Percentiles rank a stretch among this genome's conserved stretches.
Evolutionary conservation across 352 stramenopile species (phyloP).

Genomic region (Phytophthora pluvialis): DNA sequence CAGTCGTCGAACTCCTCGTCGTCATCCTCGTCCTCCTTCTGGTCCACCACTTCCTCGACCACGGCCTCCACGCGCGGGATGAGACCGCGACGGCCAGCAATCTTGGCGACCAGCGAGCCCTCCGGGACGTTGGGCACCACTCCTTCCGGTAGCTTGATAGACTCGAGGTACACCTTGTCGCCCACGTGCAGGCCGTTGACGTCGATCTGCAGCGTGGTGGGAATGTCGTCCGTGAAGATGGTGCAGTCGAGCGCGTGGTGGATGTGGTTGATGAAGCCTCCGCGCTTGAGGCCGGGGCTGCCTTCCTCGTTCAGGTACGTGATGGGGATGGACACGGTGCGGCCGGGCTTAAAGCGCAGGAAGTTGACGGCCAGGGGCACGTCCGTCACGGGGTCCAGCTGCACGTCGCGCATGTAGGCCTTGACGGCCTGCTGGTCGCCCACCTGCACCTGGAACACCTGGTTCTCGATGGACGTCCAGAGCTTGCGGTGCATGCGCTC

Average conservation of each 20-base stretch:
- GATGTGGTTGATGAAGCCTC: conserved; percentile 94
- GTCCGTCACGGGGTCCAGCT: conserved; percentile 87
- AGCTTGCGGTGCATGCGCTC: conserved; percentile 87
- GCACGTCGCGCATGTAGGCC: conserved; percentile 88
- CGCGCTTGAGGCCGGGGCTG: conserved; percentile 93
- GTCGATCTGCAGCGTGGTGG: conserved; percentile 78
- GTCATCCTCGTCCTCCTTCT: conserved; percentile 66
- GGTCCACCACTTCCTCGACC: conserved; percentile 72
- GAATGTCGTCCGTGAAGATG: conserved; percentile 80
- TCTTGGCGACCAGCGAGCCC: conserved; percentile 83
- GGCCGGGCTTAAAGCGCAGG: conserved; percentile 91
- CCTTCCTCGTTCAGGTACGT: conserved; percentile 94
- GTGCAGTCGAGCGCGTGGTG: conserved; percentile 84
- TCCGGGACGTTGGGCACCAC: conserved; percentile 67
- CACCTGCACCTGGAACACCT: conserved; percentile 87
- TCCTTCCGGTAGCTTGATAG: conserved; percentile 78
- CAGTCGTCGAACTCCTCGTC: conserved; percentile 87
- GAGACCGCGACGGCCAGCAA: conserved; percentile 85
- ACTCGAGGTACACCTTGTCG: conserved; percentile 81
- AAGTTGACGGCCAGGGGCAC: conserved; percentile 91
- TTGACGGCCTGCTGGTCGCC: conserved; percentile 68
- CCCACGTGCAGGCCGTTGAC: conserved; percentile 89
- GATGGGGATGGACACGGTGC: conserved; percentile 92
- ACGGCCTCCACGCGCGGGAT: conserved; percentile 78
- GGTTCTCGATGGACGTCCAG: conserved; percentile 88